A percentile compares a stretch with the other conserved stretches of the same genome.
Evolutionary conservation across 148 eudicot species (phyloP).

Genomic region (Hydrangea macrophylla): DNA sequence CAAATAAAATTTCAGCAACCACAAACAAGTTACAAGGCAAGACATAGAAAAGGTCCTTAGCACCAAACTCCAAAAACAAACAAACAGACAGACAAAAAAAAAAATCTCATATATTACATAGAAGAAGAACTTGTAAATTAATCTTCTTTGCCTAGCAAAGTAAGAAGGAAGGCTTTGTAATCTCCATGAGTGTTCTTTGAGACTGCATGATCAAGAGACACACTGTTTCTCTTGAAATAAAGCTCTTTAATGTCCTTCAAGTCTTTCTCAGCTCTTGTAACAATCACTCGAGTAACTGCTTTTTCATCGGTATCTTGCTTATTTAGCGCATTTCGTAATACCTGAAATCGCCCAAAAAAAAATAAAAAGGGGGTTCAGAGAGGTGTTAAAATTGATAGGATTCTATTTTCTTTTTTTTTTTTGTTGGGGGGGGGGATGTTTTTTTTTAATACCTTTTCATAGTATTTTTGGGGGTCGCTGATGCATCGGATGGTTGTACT

Average conservation of each 20-base stretch:
- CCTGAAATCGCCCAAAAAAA: constrained; percentile 30
- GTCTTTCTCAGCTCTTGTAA: constrained; percentile 72
- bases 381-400: background rate
- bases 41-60: background rate
- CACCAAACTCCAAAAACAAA: background rate
- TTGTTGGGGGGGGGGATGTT: too few species aligned
- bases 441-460: constrained; percentile 79
- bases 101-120: background rate
- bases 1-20: background rate
- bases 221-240: constrained; percentile 71
- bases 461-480: constrained; percentile 57
- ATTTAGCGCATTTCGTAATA: constrained; percentile 48
- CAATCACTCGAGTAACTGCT: constrained; percentile 64
- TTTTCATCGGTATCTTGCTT: constrained; percentile 69
- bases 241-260: constrained; percentile 49
- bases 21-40: background rate
- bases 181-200: constrained; percentile 61
- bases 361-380: background rate
- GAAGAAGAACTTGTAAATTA: constrained; percentile 13
- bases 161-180: constrained; percentile 68
- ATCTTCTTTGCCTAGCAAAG: constrained; percentile 58
- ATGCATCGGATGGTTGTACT: constrained; percentile 61
- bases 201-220: constrained; percentile 54
- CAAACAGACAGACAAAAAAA: background rate
- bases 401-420: background rate